Evolutionary conservation across 345 rosid genomes (phyloP).

Genomic region (Salix dunnii): DNA sequence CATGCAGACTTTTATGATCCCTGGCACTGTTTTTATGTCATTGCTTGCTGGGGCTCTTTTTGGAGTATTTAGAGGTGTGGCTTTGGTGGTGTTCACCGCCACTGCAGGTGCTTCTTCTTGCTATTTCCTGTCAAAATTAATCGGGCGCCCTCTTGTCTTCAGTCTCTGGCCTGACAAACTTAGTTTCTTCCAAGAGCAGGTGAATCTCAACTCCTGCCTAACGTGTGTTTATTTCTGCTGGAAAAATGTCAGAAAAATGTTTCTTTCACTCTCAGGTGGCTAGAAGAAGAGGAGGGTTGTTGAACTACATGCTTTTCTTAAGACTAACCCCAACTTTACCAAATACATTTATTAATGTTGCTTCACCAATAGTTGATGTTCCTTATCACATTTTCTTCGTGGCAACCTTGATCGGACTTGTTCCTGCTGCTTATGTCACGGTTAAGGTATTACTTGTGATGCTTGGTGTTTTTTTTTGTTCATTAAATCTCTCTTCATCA

Average conservation of each 20-base stretch:
- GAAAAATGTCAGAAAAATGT: conserved; percentile 4
- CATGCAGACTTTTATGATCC: conserved; percentile 98
- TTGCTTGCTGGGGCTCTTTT: conserved; percentile 93
- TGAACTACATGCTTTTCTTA: conserved; percentile 88
- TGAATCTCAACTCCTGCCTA: conserved; percentile 19
- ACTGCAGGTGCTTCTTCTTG: conserved; percentile 98
- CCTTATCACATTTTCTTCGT: conserved; percentile 86
- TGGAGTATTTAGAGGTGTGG: conserved; percentile 83
- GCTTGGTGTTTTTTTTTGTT: not conserved
- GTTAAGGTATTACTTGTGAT: conserved; percentile 55
- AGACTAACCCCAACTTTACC: conserved; percentile 92
- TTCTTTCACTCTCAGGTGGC: conserved; percentile 56
- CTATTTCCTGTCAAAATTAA: conserved; percentile 74
- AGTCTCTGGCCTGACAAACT: conserved; percentile 91
- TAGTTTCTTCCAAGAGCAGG: conserved; percentile 87
- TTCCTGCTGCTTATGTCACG: conserved; percentile 89
- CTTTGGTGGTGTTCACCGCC: conserved; percentile 76
- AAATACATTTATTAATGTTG: conserved; percentile 84
- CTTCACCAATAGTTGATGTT: conserved; percentile 86
- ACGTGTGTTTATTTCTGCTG: not conserved
- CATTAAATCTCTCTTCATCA: not conserved
- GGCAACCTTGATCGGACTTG: conserved; percentile 75
- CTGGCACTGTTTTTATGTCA: conserved; percentile 89
- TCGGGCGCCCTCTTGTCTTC: conserved; percentile 78
- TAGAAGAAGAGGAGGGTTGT: conserved; percentile 55